These are phyloP conservation scores for Hemileccinum impolitum DNA, from an alignment of 768 basidiomycete species.

Conservation along the genomic window DNA sequence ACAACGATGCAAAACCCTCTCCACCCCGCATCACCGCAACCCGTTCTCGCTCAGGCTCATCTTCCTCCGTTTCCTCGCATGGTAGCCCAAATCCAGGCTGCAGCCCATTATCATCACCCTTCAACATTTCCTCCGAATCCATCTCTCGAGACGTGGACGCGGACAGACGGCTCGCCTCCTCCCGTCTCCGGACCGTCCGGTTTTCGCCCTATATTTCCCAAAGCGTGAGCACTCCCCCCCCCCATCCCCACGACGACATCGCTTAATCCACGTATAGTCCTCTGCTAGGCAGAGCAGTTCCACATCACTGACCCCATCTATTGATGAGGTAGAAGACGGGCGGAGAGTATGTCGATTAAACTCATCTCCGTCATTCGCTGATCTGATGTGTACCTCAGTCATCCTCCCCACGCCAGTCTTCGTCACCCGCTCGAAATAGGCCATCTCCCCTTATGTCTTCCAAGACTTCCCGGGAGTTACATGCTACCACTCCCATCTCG, in stretches of 20 bases:
- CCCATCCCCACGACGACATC: neutral
- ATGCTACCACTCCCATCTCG: conserved; percentile 74
- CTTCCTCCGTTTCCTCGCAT: conserved; percentile 45
- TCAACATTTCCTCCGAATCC: conserved; percentile 33
- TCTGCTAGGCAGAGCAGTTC: conserved; percentile 45
- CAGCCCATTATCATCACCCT: conserved; percentile 32
- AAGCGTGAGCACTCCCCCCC: conserved; percentile 18
- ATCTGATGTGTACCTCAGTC: conserved; percentile 27
- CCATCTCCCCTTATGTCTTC: conserved; percentile 45
- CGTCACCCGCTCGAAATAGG: conserved; percentile 42
- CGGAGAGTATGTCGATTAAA: conserved; percentile 35
- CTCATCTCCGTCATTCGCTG: conserved; percentile 28
- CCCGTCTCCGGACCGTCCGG: conserved; percentile 26
- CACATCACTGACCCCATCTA: conserved; percentile 32
- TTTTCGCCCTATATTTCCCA: conserved; percentile 31
- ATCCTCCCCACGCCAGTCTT: conserved; percentile 35
- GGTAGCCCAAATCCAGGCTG: conserved; percentile 33
- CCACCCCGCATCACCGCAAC: conserved; percentile 24
- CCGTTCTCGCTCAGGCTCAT: conserved; percentile 39
- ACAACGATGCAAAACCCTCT: conserved; percentile 39
- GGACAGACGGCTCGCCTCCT: conserved; percentile 27
- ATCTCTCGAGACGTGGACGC: conserved; percentile 27
- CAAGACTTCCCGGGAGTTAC: conserved; percentile 51
- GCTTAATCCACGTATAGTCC: conserved; percentile 28
- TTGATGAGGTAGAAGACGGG: conserved; percentile 25